Evolutionary conservation across 176 grass and related monocot genomes (phyloP), one percentile per base, ranked within the genome.

Genomic region (Dactylis glomerata): DNA sequence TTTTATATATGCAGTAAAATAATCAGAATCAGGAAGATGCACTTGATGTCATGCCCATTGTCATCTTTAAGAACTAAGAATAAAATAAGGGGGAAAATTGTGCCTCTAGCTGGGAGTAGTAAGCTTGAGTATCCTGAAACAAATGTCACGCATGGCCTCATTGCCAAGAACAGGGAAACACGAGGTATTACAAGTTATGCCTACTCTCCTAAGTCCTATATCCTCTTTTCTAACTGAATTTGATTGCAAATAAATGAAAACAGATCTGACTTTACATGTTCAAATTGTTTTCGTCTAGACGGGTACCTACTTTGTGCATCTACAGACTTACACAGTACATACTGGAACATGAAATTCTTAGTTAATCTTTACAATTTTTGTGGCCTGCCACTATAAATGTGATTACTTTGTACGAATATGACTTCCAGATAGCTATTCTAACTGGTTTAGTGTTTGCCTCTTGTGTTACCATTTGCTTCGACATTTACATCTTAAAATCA

Each of bases 141-240:
- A 90, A 38, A 78, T 86, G 58, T 86, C 83, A 71, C 86, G 82
- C 7, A 90, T 77, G 30, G 88, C 83, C 62, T 86, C 83, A 10
- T 86, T 90, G 70, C 86, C 83, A 30, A 90, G 88, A 57, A 90
- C 88, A 90, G 86, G 66, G 69, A 22, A 77, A 83, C 40, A 45
- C 26, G 49, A 46, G 12, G 14, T 46, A 46, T 46, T 46, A 13
- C 44, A 46, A 46, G 12, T 46, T 46, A 46, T 46, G 4, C 44
- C 11, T 46, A 46, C 10, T 46, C 2, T 46, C 6, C 4, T 1
- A 52, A 52, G 50, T 22, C 50, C 19, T 20, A 52, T 2, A 52
- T 20, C 17, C 50, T 52, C 50, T 8, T 5, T 52, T 52, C 50
- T 52, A 5, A 52, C 17, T 52, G 19, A 52, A 52, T 52, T 52